Conservation (phyloP, 148 eudicot genomes). For the Simmondsia chinensis region DNA sequence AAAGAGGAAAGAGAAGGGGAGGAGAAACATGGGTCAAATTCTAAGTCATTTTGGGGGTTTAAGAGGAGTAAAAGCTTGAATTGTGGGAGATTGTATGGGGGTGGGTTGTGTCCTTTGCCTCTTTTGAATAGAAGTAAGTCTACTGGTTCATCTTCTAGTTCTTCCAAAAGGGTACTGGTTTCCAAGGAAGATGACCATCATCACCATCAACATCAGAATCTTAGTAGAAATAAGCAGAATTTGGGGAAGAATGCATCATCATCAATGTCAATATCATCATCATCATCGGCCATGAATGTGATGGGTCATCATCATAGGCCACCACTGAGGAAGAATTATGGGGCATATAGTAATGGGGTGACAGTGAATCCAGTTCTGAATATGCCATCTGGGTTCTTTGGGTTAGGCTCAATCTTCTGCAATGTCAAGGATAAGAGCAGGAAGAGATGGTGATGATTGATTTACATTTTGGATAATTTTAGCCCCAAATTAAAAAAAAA, state of each 20-base stretch:
- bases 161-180: constrained; percentile 40
- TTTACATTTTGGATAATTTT: not conserved
- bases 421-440: constrained; percentile 34
- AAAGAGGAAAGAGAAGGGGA: constrained; percentile 23
- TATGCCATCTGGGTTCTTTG: constrained; percentile 53
- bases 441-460: constrained; percentile 29
- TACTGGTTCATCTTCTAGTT: constrained; percentile 50
- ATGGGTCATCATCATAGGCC: constrained; percentile 41
- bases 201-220: not conserved
- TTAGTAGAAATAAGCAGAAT: constrained; percentile 20
- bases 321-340: constrained; percentile 67
- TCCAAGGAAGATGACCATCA: constrained; percentile 21
- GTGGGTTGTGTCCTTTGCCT: constrained; percentile 70
- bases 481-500: too few species aligned
- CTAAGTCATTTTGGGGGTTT: constrained; percentile 70
- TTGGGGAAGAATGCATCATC: constrained; percentile 3
- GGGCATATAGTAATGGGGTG: constrained; percentile 23
- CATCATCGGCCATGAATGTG: constrained; percentile 5
- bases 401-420: constrained; percentile 66
- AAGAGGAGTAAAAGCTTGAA: constrained; percentile 69
- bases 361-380: constrained; percentile 52
- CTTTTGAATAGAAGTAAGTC: constrained; percentile 71
- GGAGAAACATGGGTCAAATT: constrained; percentile 7
- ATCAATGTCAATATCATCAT: not conserved
- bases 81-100: constrained; percentile 49